Evolutionary conservation across 805 yeast species (phyloP).

Genomic region (Groenewaldozyma tartarivorans): DNA sequence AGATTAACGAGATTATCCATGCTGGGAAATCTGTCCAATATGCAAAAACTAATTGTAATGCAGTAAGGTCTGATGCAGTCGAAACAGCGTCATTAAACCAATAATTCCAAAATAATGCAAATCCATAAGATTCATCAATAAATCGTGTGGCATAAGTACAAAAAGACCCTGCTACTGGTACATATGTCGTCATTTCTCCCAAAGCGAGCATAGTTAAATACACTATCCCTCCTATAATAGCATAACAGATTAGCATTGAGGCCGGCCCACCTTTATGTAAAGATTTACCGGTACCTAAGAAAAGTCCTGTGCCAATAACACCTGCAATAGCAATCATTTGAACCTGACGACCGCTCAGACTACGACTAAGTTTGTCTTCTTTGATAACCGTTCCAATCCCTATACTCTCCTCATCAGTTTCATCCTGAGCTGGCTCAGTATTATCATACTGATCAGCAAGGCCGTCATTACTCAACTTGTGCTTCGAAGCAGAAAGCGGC

Average conservation of each 20-base stretch:
- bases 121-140: conserved; percentile 58
- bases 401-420: too few relatives aligned
- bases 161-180: conserved; percentile 59
- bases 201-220: conserved; percentile 58
- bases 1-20: conserved; percentile 40
- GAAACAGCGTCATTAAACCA: conserved; percentile 45
- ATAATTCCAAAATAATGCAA: conserved; percentile 59
- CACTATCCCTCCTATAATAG: conserved; percentile 62
- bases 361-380: conserved; percentile 17
- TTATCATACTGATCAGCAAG: too few relatives aligned
- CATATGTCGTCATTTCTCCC: conserved; percentile 60
- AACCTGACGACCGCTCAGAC: conserved; percentile 48
- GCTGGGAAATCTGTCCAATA: conserved; percentile 44
- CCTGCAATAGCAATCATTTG: conserved; percentile 78
- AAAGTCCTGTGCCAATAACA: conserved; percentile 70
- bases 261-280: conserved; percentile 60
- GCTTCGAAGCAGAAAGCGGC: too few relatives aligned
- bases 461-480: too few relatives aligned
- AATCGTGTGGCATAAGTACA: conserved; percentile 56
- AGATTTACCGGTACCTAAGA: conserved; percentile 69
- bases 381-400: too few relatives aligned
- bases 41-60: conserved; percentile 45
- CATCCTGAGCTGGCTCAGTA: too few relatives aligned
- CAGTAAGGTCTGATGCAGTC: conserved; percentile 57
- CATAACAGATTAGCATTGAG: conserved; percentile 48